Evolutionary conservation across 495 filamentous ascomycete species (phyloP), one percentile per base, ranked within the genome.

Genomic region (Aspergillus sclerotioniger): DNA sequence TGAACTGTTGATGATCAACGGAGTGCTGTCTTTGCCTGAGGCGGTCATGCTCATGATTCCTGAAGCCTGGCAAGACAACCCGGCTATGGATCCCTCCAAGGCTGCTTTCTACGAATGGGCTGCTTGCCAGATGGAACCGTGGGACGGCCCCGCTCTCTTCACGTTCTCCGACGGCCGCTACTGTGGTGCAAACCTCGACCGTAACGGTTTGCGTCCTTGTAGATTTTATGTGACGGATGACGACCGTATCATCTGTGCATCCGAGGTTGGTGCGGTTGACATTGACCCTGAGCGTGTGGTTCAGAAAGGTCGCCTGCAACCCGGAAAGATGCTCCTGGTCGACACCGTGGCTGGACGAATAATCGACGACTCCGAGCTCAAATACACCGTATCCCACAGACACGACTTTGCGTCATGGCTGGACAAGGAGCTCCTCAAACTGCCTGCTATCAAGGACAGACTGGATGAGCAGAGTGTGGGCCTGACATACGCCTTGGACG

Each of bases 101-200:
- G 90, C 93, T 29, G 93, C 94, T 39, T 99, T 97, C 76, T 99
- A 99, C 75, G 94, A 99, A 72, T 99, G 94, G 94, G 94, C 94
- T 59, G 93, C 92, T 45, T 99, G 94, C 75, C 88, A 96, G 80
- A 99, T 99, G 94, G 94, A 99, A 77, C 93, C 94, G 28, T 99
- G 94, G 94, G 94, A 99, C 74, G 94, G 94, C 8, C 94, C 94
- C 15, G 94, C 94, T 58, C 83, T 99, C 21, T 99, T 99, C 79
- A 97, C 93, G 3, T 99, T 99, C 73, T 90, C 95, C 28, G 94
- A 99, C 73, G 94, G 94, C 51, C 85, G 94, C 59, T 99, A 96
- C 79, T 99, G 94, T 65, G 94, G 94, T 81, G 94, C 94, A 52
- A 98, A 96, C 67, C 82, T 99, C n/a, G 94, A 99, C 77, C 87